phyloP scores from a whole-genome alignment of 768 basidiomycete species.

The Holtermannia corniformis region DNA sequence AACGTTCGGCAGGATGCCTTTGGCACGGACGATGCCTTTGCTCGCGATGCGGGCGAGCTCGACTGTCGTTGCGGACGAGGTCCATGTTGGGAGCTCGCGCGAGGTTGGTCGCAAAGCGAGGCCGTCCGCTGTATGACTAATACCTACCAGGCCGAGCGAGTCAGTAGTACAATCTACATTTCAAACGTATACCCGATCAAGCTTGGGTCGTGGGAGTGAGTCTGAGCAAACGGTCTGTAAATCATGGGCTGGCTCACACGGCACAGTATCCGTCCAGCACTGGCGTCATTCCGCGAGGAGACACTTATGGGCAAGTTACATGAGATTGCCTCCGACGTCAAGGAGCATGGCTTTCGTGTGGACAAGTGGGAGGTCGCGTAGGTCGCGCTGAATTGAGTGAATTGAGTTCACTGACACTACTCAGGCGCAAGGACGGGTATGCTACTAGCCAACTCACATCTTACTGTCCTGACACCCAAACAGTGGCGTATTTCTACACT shows the following conservation, averaged over 20 bases:
- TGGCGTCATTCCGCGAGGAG: slow-evolving; percentile 28
- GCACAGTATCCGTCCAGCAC: slow-evolving; percentile 18
- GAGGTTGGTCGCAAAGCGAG: no score
- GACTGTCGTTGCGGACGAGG: no score
- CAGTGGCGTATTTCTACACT: slow-evolving; percentile 40
- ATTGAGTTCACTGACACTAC: not conserved
- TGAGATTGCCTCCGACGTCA: slow-evolving; percentile 29
- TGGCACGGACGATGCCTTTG: no score
- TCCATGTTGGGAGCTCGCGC: no score
- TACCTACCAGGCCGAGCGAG: not conserved
- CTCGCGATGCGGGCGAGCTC: no score
- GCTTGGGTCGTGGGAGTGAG: slow-evolving; percentile 28
- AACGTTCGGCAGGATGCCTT: no score
- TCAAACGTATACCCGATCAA: slow-evolving; percentile 38
- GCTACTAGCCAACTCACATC: no score
- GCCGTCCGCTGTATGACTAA: no score
- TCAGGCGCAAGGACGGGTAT: slow-evolving; percentile 13
- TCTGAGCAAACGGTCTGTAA: not conserved
- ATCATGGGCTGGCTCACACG: not conserved
- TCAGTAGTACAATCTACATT: slow-evolving; percentile 32
- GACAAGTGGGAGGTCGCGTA: slow-evolving; percentile 35
- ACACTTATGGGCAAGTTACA: slow-evolving; percentile 31
- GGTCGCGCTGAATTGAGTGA: not conserved
- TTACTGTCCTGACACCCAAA: slow-evolving; percentile 9
- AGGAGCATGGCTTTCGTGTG: slow-evolving; percentile 22